Conservation (phyloP, 345 rosid species). For the Syzygium oleosum region DNA sequence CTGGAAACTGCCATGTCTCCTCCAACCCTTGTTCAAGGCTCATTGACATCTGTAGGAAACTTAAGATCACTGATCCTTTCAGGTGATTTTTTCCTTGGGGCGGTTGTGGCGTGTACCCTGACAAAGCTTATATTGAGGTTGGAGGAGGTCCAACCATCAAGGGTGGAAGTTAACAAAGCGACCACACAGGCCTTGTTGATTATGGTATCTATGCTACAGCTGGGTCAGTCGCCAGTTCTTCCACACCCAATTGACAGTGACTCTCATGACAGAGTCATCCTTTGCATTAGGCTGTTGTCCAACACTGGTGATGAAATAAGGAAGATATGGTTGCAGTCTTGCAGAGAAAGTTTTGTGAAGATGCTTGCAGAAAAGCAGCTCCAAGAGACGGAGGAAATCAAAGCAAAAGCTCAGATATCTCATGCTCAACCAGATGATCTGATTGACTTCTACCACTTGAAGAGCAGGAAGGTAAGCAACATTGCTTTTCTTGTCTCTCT, state of each 20-base stretch:
- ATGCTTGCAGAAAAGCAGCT: constrained; percentile 95
- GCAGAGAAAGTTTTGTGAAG: constrained; percentile 88
- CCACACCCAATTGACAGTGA: constrained; percentile 94
- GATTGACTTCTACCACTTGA: constrained; percentile 93
- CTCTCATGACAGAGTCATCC: constrained; percentile 75
- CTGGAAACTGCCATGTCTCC: constrained; percentile 79
- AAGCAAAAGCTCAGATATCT: constrained; percentile 90
- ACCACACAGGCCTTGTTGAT: constrained; percentile 62
- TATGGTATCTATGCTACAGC: constrained; percentile 87
- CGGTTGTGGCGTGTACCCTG: constrained; percentile 91
- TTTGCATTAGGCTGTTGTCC: constrained; percentile 78
- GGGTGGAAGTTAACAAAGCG: constrained; percentile 67
- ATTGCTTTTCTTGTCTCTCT: background rate
- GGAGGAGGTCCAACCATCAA: constrained; percentile 88
- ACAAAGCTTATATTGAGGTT: constrained; percentile 87
- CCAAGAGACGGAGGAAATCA: constrained; percentile 75
- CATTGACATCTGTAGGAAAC: constrained; percentile 56
- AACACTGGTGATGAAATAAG: constrained; percentile 70
- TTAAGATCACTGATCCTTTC: constrained; percentile 84
- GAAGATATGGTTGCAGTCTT: constrained; percentile 84
- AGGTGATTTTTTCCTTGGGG: constrained; percentile 97
- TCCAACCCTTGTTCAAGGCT: constrained; percentile 73
- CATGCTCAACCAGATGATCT: constrained; percentile 98
- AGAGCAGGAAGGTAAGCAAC: constrained; percentile 83
- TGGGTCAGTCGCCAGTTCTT: constrained; percentile 81